Conservation (phyloP, 345 rosid genomes). For the Salix koriyanagi region DNA sequence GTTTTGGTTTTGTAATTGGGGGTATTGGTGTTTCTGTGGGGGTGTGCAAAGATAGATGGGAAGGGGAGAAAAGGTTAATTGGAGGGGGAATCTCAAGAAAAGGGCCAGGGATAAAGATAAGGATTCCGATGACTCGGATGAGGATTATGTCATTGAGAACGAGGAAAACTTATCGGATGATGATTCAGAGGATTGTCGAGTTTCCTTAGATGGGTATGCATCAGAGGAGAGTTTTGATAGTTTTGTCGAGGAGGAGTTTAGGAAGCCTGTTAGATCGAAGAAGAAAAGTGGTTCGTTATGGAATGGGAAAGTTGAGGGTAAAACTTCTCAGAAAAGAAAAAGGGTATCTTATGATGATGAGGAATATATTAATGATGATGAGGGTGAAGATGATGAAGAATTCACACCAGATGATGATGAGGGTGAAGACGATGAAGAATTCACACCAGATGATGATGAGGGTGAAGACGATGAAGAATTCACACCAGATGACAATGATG, state of each 20-base stretch:
- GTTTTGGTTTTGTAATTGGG: constrained; percentile 27
- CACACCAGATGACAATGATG: constrained; percentile 46
- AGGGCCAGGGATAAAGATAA: constrained; percentile 49
- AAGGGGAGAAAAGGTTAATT: constrained; percentile 55
- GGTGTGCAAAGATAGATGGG: constrained; percentile 56
- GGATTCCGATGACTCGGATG: constrained; percentile 91
- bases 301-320: constrained; percentile 11
- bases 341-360: constrained; percentile 18
- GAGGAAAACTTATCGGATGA: constrained; percentile 66
- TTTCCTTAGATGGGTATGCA: constrained; percentile 45
- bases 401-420: constrained; percentile 11
- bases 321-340: constrained; percentile 25
- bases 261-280: constrained; percentile 39
- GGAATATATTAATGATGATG: constrained; percentile 47
- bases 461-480: constrained; percentile 43
- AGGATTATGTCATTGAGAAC: constrained; percentile 84
- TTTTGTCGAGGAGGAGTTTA: constrained; percentile 30
- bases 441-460: constrained; percentile 33
- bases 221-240: constrained; percentile 48
- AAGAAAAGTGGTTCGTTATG: constrained; percentile 30
- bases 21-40: constrained; percentile 11
- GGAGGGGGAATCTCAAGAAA: constrained; percentile 44
- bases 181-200: constrained; percentile 51
- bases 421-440: constrained; percentile 42
- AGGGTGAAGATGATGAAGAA: constrained; percentile 39